These are phyloP conservation scores for Aspergillus sergii DNA, from an alignment of 2,329 filamentous ascomycete genomes.

Conservation along the genomic window DNA sequence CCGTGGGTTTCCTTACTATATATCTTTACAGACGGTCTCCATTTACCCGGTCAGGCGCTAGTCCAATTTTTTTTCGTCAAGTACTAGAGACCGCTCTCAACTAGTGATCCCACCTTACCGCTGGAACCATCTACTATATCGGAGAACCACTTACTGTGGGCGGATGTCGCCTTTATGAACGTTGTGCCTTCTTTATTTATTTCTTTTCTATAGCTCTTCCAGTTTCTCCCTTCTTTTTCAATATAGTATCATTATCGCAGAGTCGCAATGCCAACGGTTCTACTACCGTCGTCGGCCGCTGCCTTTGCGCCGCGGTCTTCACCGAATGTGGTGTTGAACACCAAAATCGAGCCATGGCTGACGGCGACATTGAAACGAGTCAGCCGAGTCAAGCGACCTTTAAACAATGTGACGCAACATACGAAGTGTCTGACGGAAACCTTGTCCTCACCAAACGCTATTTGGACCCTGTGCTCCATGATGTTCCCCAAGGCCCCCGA, in stretches of 20 bases:
- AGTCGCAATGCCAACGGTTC: slow-evolving; percentile 80
- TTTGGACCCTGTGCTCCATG: slow-evolving; percentile 91
- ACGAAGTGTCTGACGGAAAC: slow-evolving; percentile 94
- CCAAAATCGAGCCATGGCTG: slow-evolving; percentile 93
- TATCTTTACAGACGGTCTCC: slow-evolving; percentile 9
- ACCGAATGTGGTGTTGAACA: slow-evolving; percentile 90
- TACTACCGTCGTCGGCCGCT: slow-evolving; percentile 91
- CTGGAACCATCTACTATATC: slow-evolving; percentile 9
- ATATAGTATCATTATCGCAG: slow-evolving; percentile 47
- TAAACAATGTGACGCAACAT: slow-evolving; percentile 96
- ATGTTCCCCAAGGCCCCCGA: slow-evolving; percentile 92
- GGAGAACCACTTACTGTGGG: slow-evolving; percentile 33
- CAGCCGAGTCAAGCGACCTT: slow-evolving; percentile 92
- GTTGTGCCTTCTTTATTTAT: slow-evolving; percentile 29
- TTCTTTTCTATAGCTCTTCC: slow-evolving; percentile 36
- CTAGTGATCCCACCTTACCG: slow-evolving; percentile 2
- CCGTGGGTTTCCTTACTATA: slow-evolving; percentile 14
- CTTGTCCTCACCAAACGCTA: slow-evolving; percentile 82
- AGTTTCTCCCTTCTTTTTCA: slow-evolving; percentile 41
- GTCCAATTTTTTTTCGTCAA: slow-evolving; percentile 4
- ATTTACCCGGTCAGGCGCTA: slow-evolving; percentile 12
- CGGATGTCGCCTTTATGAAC: slow-evolving; percentile 44
- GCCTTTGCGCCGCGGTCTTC: slow-evolving; percentile 93
- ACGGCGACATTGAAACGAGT: slow-evolving; percentile 96
- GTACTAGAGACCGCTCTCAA: neutral